A percentile compares a stretch with the other conserved stretches of the same genome.
Conservation (phyloP, 495 filamentous ascomycete genomes). For the Penicillium salamii region DNA sequence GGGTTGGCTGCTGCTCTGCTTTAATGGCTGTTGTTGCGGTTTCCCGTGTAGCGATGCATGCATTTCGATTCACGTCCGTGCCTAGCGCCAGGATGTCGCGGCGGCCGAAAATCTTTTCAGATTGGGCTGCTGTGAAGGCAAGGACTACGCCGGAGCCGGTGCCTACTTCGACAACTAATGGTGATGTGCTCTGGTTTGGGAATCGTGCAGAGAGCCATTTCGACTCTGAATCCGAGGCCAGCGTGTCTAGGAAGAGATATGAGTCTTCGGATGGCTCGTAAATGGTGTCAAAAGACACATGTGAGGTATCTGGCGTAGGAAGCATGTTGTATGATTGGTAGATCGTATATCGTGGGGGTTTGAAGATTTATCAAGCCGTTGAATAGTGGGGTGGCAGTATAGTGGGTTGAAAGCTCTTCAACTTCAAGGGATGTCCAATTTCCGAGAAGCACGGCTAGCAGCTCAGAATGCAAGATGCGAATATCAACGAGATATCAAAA, state of each 20-base stretch:
- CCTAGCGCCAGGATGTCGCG: slow-evolving; percentile 66
- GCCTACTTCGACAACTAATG: slow-evolving; percentile 81
- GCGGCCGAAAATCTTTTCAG: slow-evolving; percentile 68
- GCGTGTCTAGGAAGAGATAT: slow-evolving; percentile 88
- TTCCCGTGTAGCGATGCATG: slow-evolving; percentile 63
- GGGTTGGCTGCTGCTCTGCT: slow-evolving; percentile 18
- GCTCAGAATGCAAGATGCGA: too few relatives aligned
- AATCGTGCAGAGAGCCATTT: slow-evolving; percentile 66
- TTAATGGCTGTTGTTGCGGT: slow-evolving; percentile 59
- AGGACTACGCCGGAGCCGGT: slow-evolving; percentile 89
- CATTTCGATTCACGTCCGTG: slow-evolving; percentile 78
- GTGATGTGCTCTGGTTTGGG: slow-evolving; percentile 22
- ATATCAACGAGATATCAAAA: background rate
- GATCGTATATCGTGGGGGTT: background rate
- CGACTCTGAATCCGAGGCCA: slow-evolving; percentile 70
- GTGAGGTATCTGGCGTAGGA: slow-evolving; percentile 86
- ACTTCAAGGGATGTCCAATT: background rate
- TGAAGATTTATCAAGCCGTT: background rate
- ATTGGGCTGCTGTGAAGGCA: slow-evolving; percentile 78
- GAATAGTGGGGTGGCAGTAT: slow-evolving; percentile 2
- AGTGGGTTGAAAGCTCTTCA: background rate
- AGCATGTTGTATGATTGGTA: slow-evolving; percentile 56
- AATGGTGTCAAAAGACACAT: slow-evolving; percentile 79
- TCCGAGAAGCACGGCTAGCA: background rate
- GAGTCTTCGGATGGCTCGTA: slow-evolving; percentile 97